phyloP scores from a whole-genome alignment of 352 stramenopile species.

The Globisporangium barbulae region DNA sequence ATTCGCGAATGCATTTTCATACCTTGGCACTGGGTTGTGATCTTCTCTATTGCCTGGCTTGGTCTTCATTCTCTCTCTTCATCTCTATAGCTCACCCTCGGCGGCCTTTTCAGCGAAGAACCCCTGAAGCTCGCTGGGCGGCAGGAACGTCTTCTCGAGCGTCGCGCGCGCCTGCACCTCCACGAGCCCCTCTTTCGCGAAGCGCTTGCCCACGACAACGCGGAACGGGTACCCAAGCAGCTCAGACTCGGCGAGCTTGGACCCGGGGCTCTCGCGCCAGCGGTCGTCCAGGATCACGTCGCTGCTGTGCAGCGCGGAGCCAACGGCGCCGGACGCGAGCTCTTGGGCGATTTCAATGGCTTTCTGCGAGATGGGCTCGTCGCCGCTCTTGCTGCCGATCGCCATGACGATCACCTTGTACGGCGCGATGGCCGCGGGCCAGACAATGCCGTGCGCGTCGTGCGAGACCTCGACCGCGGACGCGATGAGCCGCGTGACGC shows the following conservation, averaged over 20 bases:
- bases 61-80: neutral
- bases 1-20: neutral
- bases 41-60: neutral
- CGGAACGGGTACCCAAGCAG: slow-evolving; percentile 85
- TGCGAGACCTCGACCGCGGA: slow-evolving; percentile 78
- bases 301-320: slow-evolving; percentile 26
- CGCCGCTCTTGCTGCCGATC: slow-evolving; percentile 53
- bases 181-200: slow-evolving; percentile 67
- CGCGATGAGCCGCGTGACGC: slow-evolving; percentile 77
- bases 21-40: neutral
- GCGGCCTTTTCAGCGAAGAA: slow-evolving; percentile 34
- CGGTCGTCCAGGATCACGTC: slow-evolving; percentile 85
- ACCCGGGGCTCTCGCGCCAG: slow-evolving; percentile 74
- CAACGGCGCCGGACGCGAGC: slow-evolving; percentile 34
- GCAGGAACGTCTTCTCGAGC: slow-evolving; percentile 60
- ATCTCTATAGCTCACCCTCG: slow-evolving; percentile 17
- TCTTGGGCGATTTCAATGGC: slow-evolving; percentile 49
- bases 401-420: slow-evolving; percentile 81
- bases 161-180: slow-evolving; percentile 69
- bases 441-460: slow-evolving; percentile 76
- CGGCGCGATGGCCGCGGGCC: slow-evolving; percentile 75
- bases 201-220: slow-evolving; percentile 81
- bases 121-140: slow-evolving; percentile 31
- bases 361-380: slow-evolving; percentile 43
- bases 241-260: slow-evolving; percentile 82